Conservation (phyloP, 1,284 basidiomycete species). For the Rhodotorula sp. region DNA sequence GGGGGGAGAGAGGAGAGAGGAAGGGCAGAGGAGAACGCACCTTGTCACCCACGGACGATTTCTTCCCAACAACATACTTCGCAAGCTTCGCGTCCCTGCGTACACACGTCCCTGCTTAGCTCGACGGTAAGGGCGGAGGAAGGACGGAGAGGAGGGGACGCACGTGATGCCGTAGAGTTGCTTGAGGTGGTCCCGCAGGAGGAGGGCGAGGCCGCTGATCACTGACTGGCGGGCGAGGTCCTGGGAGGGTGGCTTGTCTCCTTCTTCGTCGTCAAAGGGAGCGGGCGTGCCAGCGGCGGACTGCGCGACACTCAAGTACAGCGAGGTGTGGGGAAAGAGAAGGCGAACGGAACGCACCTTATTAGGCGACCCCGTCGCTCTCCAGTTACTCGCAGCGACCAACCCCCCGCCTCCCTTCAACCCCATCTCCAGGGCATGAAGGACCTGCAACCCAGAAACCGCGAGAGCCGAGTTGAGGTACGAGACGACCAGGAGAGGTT, state of each 20-base stretch:
- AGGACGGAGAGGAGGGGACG: constrained; percentile 63
- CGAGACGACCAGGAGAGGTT: constrained; percentile 79
- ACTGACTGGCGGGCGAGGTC: constrained; percentile 57
- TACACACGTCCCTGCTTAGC: background rate
- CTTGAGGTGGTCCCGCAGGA: constrained; percentile 80
- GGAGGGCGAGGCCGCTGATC: constrained; percentile 72
- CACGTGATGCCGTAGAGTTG: constrained; percentile 71
- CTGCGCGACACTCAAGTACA: background rate
- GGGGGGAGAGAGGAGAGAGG: background rate
- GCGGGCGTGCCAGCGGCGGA: background rate
- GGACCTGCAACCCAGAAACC: constrained; percentile 75
- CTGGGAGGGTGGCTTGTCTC: background rate
- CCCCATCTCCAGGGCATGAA: constrained; percentile 43
- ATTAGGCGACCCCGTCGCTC: background rate
- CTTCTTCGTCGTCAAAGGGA: background rate
- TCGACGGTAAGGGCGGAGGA: background rate
- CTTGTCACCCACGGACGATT: constrained; percentile 76
- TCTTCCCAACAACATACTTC: constrained; percentile 80
- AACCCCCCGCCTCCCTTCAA: constrained; percentile 22
- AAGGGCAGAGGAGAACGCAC: constrained; percentile 46
- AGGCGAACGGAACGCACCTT: background rate
- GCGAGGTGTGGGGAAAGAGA: background rate
- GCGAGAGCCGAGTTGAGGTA: constrained; percentile 76
- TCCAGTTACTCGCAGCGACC: constrained; percentile 5
- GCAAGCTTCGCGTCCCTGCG: constrained; percentile 68